Base-by-base conservation (phyloP, 495 filamentous ascomycete genomes). In the Evansstolkia leycettana region DNA sequence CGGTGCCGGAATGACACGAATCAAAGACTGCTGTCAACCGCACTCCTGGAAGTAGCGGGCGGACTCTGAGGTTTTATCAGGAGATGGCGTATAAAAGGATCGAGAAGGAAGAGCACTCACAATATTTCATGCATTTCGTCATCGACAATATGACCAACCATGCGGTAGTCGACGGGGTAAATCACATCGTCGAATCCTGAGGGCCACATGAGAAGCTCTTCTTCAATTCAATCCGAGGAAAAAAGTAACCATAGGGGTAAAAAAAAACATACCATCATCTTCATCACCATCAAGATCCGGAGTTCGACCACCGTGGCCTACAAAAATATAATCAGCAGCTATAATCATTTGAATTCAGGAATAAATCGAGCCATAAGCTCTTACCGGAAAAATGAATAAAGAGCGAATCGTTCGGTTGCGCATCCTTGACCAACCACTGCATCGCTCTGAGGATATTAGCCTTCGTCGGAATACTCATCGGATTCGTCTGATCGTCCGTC, bases 71-170 rank as follows among this genome's bases (percentile, higher is more conserved):
- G 11, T 12, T 3, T 23, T 9, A 23, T 4, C 9, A 23, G 9
- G 20, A 5, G 9, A 9, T 23, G 35, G 18, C 33, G 24, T 42
- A 10, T 10, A 28, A 10, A 25, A 25, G 2, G 5, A 7, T 7
- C 7, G n/a, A 28, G 17, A 12, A 23, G 7, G 27, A 9, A 45
- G n/a, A n/a, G n/a, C n/a, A n/a, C 50, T 6, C 15, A 57, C 88
- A 98, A 89, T 48, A 96, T 94, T 36, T 75, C 71, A 52, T 98
- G 90, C 86, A 98, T 93, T 53, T 96, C 88, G 45, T 98, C 90
- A 58, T 98, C 90, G 24, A 93, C 87, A 41, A 98, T 94, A 53
- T 95, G 90, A 2, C 90, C 90, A 23, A 75, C 76, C 24, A 73
- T 71, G 27, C 84, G 71, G 64, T 94, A 96, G 58, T 98, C 90